These are phyloP conservation scores for Blastomyces percursus DNA, from an alignment of 2,329 filamentous ascomycete genomes.

Conservation along the genomic window DNA sequence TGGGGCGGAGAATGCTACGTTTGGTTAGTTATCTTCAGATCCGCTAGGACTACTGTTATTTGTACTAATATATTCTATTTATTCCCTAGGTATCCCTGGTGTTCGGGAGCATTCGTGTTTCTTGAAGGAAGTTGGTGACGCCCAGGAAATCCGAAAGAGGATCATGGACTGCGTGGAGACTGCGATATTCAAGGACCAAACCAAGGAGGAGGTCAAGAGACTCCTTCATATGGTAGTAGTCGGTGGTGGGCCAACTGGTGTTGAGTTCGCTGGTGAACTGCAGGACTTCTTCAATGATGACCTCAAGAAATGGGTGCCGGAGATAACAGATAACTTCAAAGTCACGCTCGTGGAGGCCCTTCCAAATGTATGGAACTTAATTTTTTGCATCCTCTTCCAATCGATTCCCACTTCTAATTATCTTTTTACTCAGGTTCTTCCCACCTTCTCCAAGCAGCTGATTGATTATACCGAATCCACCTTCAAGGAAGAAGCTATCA, in stretches of 20 bases:
- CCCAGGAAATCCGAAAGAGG: constrained; percentile 90
- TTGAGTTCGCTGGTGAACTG: constrained; percentile 96
- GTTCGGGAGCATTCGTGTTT: constrained; percentile 94
- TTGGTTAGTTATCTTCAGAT: constrained; percentile 46
- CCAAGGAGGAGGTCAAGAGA: constrained; percentile 75
- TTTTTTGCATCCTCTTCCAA: background rate
- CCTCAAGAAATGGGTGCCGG: constrained; percentile 94
- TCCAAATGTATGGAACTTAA: constrained; percentile 55
- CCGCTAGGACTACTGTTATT: background rate
- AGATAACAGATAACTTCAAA: constrained; percentile 89
- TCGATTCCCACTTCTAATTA: constrained; percentile 9
- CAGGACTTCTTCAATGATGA: constrained; percentile 99
- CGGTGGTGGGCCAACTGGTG: constrained; percentile 87
- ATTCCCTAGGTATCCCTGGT: constrained; percentile 62
- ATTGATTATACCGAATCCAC: constrained; percentile 99
- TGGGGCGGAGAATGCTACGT: constrained; percentile 95
- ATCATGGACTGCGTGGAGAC: constrained; percentile 99
- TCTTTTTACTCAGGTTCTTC: constrained; percentile 49
- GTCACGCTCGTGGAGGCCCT: constrained; percentile 96
- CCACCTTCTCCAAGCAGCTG: constrained; percentile 97
- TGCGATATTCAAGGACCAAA: constrained; percentile 94
- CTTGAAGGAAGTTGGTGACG: constrained; percentile 95
- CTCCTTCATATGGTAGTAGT: constrained; percentile 97
- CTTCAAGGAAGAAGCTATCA: constrained; percentile 97
- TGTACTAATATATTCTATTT: background rate